Percentiles rank a stretch among this genome's conserved stretches.
Conservation (phyloP, 208 protist genomes). For the Naegleria lovaniensis region DNA sequence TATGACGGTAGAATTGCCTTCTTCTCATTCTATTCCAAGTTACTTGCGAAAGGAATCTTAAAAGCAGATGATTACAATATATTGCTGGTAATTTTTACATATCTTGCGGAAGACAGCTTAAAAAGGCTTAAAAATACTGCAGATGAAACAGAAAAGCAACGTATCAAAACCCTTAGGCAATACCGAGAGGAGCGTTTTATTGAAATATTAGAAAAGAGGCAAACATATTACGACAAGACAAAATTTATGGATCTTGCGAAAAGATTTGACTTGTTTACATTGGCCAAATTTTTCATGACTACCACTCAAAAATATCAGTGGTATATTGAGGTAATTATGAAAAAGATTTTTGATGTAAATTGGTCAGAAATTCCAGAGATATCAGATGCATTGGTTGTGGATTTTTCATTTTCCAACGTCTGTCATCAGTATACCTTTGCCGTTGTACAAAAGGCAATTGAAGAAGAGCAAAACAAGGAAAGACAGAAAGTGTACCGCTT, state of each 20-base stretch:
- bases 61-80: not conserved
- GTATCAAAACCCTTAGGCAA: not conserved
- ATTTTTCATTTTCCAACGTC: not conserved
- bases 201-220: not conserved
- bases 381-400: not conserved
- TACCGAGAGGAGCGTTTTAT: not conserved
- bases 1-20: conserved; percentile 1
- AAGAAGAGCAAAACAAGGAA: not conserved
- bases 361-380: not conserved
- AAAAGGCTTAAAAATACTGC: not conserved
- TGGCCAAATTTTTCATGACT: not conserved
- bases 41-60: not conserved
- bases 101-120: not conserved
- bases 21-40: conserved; percentile 2
- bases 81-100: not conserved
- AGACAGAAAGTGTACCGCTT: not conserved
- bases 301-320: conserved; percentile 8
- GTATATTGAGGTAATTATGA: not conserved
- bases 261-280: not conserved
- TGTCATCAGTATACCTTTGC: not conserved
- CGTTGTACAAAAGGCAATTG: not conserved
- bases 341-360: not conserved
- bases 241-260: not conserved
- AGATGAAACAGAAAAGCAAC: not conserved
- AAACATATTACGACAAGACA: not conserved